A percentile compares a stretch with the other conserved stretches of the same genome.
Evolutionary conservation across 495 filamentous ascomycete species (phyloP).

Genomic region (Articulospora tetracladia): DNA sequence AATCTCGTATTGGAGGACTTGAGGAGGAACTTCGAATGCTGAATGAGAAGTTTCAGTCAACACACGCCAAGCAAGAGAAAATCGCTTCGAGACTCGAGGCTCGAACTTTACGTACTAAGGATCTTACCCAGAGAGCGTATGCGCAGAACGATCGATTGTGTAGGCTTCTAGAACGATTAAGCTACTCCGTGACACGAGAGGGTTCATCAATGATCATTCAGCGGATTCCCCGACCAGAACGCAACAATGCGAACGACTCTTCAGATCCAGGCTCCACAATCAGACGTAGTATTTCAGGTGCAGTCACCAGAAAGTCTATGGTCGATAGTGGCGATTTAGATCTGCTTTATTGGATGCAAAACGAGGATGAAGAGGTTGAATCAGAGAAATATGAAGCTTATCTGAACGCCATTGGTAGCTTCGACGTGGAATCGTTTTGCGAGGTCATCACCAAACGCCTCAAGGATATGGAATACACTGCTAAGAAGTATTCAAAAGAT

Average conservation of each 20-base stretch:
- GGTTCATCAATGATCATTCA: conserved; percentile 74
- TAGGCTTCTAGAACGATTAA: conserved; percentile 77
- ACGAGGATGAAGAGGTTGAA: conserved; percentile 60
- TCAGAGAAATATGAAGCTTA: conserved; percentile 67
- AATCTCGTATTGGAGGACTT: conserved; percentile 59
- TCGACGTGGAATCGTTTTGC: conserved; percentile 77
- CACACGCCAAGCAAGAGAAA: conserved; percentile 46
- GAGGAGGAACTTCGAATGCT: conserved; percentile 63
- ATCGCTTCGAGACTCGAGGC: conserved; percentile 51
- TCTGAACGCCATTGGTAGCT: conserved; percentile 62
- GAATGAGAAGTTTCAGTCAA: conserved; percentile 50
- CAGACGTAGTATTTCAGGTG: conserved; percentile 40
- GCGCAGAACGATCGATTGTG: conserved; percentile 71
- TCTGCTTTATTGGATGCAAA: conserved; percentile 75
- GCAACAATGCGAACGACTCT: conserved; percentile 49
- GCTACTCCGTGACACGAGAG: conserved; percentile 72
- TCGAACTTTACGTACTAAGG: conserved; percentile 66
- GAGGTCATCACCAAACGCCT: conserved; percentile 81
- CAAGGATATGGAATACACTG: conserved; percentile 84
- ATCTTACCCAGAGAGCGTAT: conserved; percentile 77
- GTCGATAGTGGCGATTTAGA: conserved; percentile 54
- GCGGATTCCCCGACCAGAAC: conserved; percentile 64
- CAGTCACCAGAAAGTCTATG: conserved; percentile 29
- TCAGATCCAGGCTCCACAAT: conserved; percentile 58
- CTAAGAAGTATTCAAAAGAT: conserved; percentile 88